These are phyloP conservation scores for Quercus tomentella DNA, from an alignment of 331 rosid species.

Conservation along the genomic window DNA sequence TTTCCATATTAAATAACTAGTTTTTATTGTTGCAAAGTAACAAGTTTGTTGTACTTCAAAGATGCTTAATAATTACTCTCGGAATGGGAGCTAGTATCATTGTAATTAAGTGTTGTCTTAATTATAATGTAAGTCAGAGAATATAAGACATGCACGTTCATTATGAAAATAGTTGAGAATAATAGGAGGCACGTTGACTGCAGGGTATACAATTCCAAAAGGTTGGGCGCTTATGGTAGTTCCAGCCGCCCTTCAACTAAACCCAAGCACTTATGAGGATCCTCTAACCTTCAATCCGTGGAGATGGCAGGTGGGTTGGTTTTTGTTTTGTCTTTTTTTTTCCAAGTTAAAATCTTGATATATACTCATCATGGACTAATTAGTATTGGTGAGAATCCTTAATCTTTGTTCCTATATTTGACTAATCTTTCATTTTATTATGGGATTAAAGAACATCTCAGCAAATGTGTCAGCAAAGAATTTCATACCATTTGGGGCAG, in stretches of 20 bases:
- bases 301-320: background rate
- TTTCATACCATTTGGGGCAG: slow-evolving; percentile 1
- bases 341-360: background rate
- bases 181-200: background rate
- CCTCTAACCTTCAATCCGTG: background rate
- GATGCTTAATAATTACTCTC: too few species aligned
- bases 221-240: background rate
- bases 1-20: too few species aligned
- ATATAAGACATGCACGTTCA: too few species aligned
- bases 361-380: background rate
- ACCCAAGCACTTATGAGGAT: background rate
- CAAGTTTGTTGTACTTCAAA: too few species aligned
- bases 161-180: too few species aligned
- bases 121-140: too few species aligned
- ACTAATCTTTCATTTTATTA: background rate
- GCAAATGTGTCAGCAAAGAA: background rate
- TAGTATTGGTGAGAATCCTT: background rate
- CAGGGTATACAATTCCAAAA: background rate
- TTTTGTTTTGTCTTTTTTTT: too few species aligned
- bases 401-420: background rate
- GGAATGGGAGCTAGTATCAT: too few species aligned
- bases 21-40: too few species aligned
- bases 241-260: background rate
- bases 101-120: too few species aligned
- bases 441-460: background rate